Base-by-base conservation (phyloP, 768 basidiomycete genomes). In the Leccinum sublutescens region DNA sequence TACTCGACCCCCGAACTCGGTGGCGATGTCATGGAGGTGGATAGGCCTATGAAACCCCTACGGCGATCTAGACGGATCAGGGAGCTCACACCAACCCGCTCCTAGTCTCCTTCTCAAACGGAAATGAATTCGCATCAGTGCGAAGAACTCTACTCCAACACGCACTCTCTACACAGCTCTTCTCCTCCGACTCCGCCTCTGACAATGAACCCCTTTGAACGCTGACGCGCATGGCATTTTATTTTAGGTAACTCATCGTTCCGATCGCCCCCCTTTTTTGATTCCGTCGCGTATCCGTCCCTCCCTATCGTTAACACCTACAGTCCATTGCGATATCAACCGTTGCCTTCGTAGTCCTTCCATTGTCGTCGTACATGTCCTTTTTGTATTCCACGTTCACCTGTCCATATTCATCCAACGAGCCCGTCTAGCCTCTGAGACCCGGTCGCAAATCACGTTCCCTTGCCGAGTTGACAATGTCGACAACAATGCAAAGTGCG, bases 21-120 rank as follows among this genome's bases (percentile, higher is more conserved):
- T 64, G 57, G 56, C 65, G 65, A 73, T 65, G 68, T 60, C 53
- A 73, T 70, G 68, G 56, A 54, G 14, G 62, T 75, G 55, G 68
- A 71, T 62, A 74, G 73, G 23, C 73, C 71, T 59, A 66, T 75
- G 68, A 76, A 73, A 71, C 74, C 73, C 62, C 64, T 74, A 54
- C 73, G 73, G 65, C 65, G 67, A 66, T 70, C 73, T 61, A 58
- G 64, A 58, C 69, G 65, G 68, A 68, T 64, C 64, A 64, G 71
- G 64, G 64, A 64, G 50, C 25, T 64, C 61, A 63, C 70, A 64
- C 65, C 60, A 58, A 47, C 49, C 55, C 62, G 54, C 55, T 68
- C 64, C 66, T 62, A 63, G 62, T 66, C 62, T 64, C 62, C 63
- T 62, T 63, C 60, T 58, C 61, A 64, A 62, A 64, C 73, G 74